phyloP scores from a whole-genome alignment of 2,329 filamentous ascomycete species.

The Neurospora sp. region DNA sequence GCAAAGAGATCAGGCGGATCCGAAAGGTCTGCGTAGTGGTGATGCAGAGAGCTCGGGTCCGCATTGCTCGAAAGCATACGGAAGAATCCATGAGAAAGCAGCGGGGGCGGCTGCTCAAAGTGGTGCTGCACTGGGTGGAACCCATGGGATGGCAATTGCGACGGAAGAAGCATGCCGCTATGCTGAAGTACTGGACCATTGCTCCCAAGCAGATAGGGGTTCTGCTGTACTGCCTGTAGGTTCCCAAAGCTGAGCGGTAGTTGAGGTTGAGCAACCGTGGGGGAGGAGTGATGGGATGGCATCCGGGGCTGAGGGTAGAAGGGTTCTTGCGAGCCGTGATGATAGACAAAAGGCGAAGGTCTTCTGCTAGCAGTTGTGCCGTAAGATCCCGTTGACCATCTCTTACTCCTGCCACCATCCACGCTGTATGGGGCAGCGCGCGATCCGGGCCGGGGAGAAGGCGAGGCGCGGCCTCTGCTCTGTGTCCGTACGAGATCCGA shows the following conservation, averaged over 20 bases:
- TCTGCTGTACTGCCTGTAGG: conserved; percentile 44
- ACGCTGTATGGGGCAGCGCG: conserved; percentile 62
- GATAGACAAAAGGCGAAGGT: conserved; percentile 52
- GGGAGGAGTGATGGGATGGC: conserved; percentile 42
- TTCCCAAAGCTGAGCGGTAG: conserved; percentile 45
- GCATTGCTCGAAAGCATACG: conserved; percentile 67
- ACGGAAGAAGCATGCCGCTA: conserved; percentile 51
- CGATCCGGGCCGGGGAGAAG: conserved; percentile 57
- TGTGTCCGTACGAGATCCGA: conserved; percentile 52
- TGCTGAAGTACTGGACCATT: conserved; percentile 40
- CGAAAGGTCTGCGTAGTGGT: conserved; percentile 63
- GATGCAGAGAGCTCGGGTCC: conserved; percentile 55
- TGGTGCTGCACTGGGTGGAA: conserved; percentile 40
- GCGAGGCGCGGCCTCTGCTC: conserved; percentile 61
- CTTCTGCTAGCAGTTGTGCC: conserved; percentile 45
- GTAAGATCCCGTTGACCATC: conserved; percentile 71
- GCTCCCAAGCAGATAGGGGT: conserved; percentile 40
- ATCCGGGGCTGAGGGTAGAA: conserved; percentile 48
- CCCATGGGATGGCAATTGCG: conserved; percentile 40
- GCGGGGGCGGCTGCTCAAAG: conserved; percentile 49
- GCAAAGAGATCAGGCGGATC: conserved; percentile 70
- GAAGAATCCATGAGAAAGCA: conserved; percentile 64
- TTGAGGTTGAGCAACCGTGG: conserved; percentile 35
- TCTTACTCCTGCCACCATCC: conserved; percentile 56
- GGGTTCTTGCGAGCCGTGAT: conserved; percentile 44